Conservation (phyloP, 306 rosid species). For the Cucumis hystrix region DNA sequence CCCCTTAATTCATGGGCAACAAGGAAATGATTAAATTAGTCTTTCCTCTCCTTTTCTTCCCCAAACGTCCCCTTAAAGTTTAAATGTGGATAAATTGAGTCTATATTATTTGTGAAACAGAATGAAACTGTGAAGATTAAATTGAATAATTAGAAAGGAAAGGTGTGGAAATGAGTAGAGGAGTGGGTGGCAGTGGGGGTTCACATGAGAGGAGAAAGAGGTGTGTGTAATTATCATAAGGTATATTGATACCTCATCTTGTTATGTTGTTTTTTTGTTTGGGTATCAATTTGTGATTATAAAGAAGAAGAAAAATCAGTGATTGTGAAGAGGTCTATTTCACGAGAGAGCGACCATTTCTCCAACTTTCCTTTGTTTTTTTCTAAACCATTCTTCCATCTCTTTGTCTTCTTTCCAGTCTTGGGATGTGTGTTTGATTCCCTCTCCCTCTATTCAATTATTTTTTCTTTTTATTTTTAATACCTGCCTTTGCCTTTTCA, state of each 20-base stretch:
- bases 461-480: too few species aligned
- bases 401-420: constrained; percentile 59
- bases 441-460: not conserved
- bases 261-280: not conserved
- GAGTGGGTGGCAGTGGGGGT: constrained; percentile 19
- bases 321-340: constrained; percentile 19
- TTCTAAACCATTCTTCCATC: constrained; percentile 28
- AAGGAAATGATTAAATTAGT: too few species aligned
- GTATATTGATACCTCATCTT: not conserved
- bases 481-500: not conserved
- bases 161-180: not conserved
- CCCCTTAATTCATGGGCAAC: too few species aligned
- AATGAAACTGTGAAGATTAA: too few species aligned
- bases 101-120: too few species aligned
- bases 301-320: not conserved
- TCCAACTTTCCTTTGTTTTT: constrained; percentile 45
- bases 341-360: constrained; percentile 63
- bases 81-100: too few species aligned
- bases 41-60: too few species aligned
- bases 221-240: not conserved
- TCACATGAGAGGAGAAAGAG: not conserved
- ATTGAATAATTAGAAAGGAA: not conserved
- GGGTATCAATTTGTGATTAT: not conserved
- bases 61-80: too few species aligned
- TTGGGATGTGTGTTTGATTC: constrained; percentile 65